Evolutionary conservation across 768 basidiomycete genomes (phyloP).

Genomic region (Udeniomyces megalosporus): DNA sequence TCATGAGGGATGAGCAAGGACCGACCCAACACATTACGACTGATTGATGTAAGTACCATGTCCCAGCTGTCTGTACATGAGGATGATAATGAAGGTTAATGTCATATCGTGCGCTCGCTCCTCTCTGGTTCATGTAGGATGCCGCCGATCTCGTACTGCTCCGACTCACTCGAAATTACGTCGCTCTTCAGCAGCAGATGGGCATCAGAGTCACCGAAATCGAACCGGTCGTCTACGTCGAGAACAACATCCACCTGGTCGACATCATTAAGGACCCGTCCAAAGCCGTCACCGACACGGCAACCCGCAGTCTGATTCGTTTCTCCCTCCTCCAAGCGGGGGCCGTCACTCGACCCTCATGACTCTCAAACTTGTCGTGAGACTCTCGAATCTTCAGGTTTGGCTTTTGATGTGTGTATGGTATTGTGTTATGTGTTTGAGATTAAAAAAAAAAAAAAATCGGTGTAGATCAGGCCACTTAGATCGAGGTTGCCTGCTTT

Average conservation of each 20-base stretch:
- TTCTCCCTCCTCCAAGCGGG: too few species aligned
- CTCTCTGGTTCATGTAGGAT: neutral
- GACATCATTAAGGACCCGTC: constrained; percentile 1
- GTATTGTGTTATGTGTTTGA: too few species aligned
- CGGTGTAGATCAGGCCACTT: too few species aligned
- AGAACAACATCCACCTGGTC: constrained; percentile 6
- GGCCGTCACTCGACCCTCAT: too few species aligned
- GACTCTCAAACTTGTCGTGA: too few species aligned
- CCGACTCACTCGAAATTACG: constrained; percentile 6
- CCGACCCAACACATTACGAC: constrained; percentile 1
- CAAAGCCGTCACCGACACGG: neutral
- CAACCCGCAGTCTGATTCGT: too few species aligned
- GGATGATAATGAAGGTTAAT: too few species aligned
- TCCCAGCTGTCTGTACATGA: neutral
- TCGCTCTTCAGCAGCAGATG: neutral
- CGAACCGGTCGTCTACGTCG: constrained; percentile 4
- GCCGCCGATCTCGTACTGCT: constrained; percentile 1
- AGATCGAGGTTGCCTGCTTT: too few species aligned
- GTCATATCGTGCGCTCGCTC: too few species aligned
- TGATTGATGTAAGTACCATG: constrained; percentile 1
- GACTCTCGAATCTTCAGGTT: too few species aligned
- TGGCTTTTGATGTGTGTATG: too few species aligned
- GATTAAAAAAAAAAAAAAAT: too few species aligned
- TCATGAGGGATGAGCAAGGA: neutral
- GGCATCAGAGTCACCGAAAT: constrained; percentile 4